Evolutionary conservation across 2,329 filamentous ascomycete species (phyloP).

Genomic region (Ceratocystis ficicola): DNA sequence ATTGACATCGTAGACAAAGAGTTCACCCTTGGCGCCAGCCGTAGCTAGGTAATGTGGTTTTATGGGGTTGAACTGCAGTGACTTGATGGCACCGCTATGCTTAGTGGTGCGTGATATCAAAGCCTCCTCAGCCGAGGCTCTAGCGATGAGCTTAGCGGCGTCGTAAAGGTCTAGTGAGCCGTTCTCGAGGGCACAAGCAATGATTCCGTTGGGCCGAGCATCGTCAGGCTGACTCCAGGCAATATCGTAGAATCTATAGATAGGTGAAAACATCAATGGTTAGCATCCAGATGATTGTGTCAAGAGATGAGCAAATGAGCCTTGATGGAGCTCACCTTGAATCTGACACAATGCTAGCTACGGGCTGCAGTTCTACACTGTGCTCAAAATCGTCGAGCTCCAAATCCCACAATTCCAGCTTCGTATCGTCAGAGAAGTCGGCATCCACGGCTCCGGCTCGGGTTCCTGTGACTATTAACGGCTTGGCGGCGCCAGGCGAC

Average conservation of each 20-base stretch:
- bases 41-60: slow-evolving; percentile 85
- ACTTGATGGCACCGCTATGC: slow-evolving; percentile 84
- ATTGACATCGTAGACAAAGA: slow-evolving; percentile 90
- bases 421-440: slow-evolving; percentile 95
- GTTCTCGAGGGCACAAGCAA: slow-evolving; percentile 90
- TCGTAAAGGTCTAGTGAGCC: slow-evolving; percentile 91
- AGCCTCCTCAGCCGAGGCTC: slow-evolving; percentile 47
- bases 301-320: not conserved
- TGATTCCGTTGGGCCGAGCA: slow-evolving; percentile 70
- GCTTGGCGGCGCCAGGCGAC: slow-evolving; percentile 68
- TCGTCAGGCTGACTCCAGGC: slow-evolving; percentile 79
- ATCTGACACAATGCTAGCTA: slow-evolving; percentile 73
- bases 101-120: slow-evolving; percentile 76
- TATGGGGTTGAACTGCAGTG: slow-evolving; percentile 90
- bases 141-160: slow-evolving; percentile 53
- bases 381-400: slow-evolving; percentile 64
- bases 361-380: slow-evolving; percentile 71
- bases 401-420: slow-evolving; percentile 92
- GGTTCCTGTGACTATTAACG: slow-evolving; percentile 84
- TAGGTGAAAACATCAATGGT: not conserved
- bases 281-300: not conserved
- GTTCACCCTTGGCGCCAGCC: slow-evolving; percentile 85
- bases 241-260: slow-evolving; percentile 79
- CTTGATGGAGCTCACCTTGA: slow-evolving; percentile 52
- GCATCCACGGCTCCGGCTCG: slow-evolving; percentile 89